phyloP scores from a whole-genome alignment of 2,329 filamentous ascomycete genomes.

The Beauveria sp. region DNA sequence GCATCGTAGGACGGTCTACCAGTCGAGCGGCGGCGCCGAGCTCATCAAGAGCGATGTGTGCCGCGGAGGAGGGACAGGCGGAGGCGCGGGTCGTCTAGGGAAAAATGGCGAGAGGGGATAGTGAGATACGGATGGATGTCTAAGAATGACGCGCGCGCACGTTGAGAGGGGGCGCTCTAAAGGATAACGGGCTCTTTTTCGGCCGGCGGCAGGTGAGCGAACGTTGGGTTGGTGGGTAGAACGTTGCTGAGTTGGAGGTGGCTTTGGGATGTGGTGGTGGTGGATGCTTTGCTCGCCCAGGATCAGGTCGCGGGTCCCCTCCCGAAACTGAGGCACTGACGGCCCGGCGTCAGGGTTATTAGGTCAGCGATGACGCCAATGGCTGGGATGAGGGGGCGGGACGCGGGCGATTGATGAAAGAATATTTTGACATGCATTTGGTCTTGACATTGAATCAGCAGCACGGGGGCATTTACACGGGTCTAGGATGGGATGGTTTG shows the following conservation, averaged over 20 bases:
- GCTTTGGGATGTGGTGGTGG: conserved; percentile 2
- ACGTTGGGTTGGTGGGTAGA: conserved; percentile 9
- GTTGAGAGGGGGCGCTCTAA: conserved; percentile 1
- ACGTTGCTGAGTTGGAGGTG: conserved; percentile 13
- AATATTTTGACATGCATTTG: background rate
- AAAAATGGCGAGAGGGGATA: background rate
- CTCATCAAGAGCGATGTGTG: conserved; percentile 28
- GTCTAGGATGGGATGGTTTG: background rate
- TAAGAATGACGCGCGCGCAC: background rate
- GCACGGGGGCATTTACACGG: background rate
- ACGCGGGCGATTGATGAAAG: background rate
- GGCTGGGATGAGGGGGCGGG: conserved; percentile 12
- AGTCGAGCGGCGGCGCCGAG: conserved; percentile 23
- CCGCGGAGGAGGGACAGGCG: conserved; percentile 11
- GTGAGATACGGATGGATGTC: background rate
- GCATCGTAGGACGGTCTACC: conserved; percentile 34
- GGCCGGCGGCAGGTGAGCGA: conserved; percentile 11
- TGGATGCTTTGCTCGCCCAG: background rate
- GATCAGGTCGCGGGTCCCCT: background rate
- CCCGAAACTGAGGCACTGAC: background rate
- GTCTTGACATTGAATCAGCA: background rate
- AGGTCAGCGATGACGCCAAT: conserved; percentile 33
- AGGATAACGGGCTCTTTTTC: conserved; percentile 1
- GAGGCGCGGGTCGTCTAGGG: background rate
- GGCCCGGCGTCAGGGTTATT: conserved; percentile 22